Evolutionary conservation across 768 basidiomycete genomes (phyloP).

Genomic region (Amanita molliuscula): DNA sequence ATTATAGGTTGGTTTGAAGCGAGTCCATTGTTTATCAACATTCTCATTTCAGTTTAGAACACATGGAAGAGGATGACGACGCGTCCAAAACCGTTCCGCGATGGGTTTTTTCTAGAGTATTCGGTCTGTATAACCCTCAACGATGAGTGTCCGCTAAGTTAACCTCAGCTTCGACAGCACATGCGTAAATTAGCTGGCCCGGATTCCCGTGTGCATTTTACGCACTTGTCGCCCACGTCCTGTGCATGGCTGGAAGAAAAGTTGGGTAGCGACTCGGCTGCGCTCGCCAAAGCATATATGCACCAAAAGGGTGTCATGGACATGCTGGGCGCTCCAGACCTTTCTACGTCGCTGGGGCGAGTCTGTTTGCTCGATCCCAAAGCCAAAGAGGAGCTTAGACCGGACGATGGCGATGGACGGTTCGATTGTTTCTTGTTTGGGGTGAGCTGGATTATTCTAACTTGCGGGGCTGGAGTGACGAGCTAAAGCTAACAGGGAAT

Average conservation of each 20-base stretch:
- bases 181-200: slow-evolving; percentile 74
- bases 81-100: slow-evolving; percentile 60
- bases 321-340: slow-evolving; percentile 34
- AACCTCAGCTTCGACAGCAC: slow-evolving; percentile 37
- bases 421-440: slow-evolving; percentile 93
- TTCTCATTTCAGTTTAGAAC: slow-evolving; percentile 40
- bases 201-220: slow-evolving; percentile 64
- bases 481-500: slow-evolving; percentile 35
- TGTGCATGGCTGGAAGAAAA: slow-evolving; percentile 34
- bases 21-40: neutral
- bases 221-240: slow-evolving; percentile 74
- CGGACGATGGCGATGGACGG: slow-evolving; percentile 62
- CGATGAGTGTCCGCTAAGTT: neutral
- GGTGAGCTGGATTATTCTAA: slow-evolving; percentile 29
- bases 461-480: neutral
- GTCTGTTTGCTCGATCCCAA: slow-evolving; percentile 95
- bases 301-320: slow-evolving; percentile 45
- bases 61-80: slow-evolving; percentile 92
- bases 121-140: slow-evolving; percentile 34
- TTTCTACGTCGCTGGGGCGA: slow-evolving; percentile 31
- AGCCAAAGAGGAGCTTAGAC: slow-evolving; percentile 56
- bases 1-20: neutral
- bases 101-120: slow-evolving; percentile 94
- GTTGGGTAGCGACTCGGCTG: slow-evolving; percentile 1
- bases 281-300: slow-evolving; percentile 30